phyloP scores from a whole-genome alignment of 1,139 yeast species.

The Protomyces macrosporus region DNA sequence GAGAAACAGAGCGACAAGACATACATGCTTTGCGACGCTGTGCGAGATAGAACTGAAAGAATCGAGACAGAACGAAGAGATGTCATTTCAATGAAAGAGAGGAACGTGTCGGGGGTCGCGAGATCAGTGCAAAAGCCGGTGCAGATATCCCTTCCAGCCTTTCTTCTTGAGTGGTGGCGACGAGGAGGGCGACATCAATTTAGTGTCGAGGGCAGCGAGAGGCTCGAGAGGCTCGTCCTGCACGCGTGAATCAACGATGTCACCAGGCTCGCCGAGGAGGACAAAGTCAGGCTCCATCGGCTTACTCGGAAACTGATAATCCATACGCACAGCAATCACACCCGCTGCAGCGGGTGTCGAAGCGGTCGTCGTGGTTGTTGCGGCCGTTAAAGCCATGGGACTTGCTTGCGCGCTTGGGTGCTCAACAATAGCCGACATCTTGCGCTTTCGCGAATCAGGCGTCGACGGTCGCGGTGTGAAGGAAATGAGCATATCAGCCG shows the following conservation, averaged over 20 bases:
- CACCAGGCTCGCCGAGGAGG: slow-evolving; percentile 22
- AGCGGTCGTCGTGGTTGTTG: neutral
- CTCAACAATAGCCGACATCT: slow-evolving; percentile 23
- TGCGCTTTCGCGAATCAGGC: slow-evolving; percentile 22
- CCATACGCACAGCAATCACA: neutral
- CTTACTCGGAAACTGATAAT: neutral
- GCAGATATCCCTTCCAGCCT: slow-evolving; percentile 21
- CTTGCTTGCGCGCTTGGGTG: slow-evolving; percentile 4
- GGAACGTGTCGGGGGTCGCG: neutral
- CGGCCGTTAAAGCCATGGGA: neutral
- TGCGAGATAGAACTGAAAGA: too few species aligned
- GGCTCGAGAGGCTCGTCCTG: neutral
- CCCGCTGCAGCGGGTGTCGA: neutral
- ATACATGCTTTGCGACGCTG: too few species aligned
- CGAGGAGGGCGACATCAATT: neutral
- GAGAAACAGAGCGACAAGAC: too few species aligned
- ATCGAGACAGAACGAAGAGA: too few species aligned
- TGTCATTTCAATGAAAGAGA: too few species aligned
- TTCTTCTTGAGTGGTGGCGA: slow-evolving; percentile 3
- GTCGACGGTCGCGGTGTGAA: slow-evolving; percentile 20
- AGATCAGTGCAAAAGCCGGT: slow-evolving; percentile 6
- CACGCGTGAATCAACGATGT: neutral
- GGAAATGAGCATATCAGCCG: slow-evolving; percentile 17
- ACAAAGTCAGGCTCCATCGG: neutral
- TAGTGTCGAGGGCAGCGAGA: neutral